Conservation (phyloP, 306 rosid genomes). For the Argentina anserina region DNA sequence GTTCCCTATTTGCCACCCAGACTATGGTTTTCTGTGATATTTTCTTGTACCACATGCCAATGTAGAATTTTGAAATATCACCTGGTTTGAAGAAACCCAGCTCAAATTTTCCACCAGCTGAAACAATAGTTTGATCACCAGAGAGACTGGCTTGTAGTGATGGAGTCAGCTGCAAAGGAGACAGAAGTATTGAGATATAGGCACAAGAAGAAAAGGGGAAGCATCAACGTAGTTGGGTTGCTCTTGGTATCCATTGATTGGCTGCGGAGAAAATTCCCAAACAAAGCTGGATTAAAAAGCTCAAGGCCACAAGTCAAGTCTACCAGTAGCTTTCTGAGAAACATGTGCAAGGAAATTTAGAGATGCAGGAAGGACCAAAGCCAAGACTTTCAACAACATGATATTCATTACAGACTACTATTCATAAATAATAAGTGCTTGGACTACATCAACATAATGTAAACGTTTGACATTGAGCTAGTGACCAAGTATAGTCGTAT, state of each 20-base stretch:
- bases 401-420: no score
- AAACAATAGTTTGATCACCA: constrained; percentile 30
- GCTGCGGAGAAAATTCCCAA: neutral
- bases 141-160: constrained; percentile 23
- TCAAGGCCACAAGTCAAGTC: neutral
- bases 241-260: neutral
- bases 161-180: constrained; percentile 23
- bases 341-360: no score
- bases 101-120: constrained; percentile 15
- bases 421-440: no score
- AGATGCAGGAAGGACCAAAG: no score
- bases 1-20: constrained; percentile 42
- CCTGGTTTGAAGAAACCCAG: constrained; percentile 39
- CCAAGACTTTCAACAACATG: no score
- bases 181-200: constrained; percentile 1
- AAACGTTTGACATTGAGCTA: no score
- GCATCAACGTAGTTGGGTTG: neutral
- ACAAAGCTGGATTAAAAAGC: neutral
- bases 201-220: neutral
- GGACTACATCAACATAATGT: no score
- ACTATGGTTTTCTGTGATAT: neutral
- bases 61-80: constrained; percentile 21
- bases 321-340: neutral
- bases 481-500: no score
- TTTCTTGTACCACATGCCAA: constrained; percentile 34